Evolutionary conservation across 2,329 filamentous ascomycete species (phyloP).

Genomic region (Chaetomiaceae sp.): DNA sequence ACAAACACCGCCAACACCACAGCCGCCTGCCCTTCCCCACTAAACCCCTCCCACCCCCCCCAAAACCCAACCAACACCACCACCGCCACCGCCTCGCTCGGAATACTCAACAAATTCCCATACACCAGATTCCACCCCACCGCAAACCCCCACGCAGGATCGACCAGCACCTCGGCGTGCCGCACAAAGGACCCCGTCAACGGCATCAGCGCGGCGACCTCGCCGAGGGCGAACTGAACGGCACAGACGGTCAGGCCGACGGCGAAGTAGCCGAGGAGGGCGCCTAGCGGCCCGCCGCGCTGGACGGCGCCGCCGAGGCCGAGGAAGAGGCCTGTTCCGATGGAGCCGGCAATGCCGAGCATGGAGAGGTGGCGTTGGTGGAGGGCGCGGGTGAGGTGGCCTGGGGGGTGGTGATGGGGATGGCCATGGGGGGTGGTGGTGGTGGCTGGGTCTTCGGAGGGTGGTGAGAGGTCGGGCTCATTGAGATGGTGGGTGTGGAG

Average conservation of each 20-base stretch:
- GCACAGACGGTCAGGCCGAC: constrained; percentile 52
- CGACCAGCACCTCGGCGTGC: constrained; percentile 57
- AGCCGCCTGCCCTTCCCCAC: constrained; percentile 32
- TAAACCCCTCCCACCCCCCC: constrained; percentile 45
- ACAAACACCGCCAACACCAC: constrained; percentile 52
- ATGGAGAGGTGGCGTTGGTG: constrained; percentile 56
- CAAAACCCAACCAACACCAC: constrained; percentile 61
- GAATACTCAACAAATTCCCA: constrained; percentile 50
- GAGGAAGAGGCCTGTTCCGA: constrained; percentile 58
- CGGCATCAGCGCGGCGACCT: constrained; percentile 56
- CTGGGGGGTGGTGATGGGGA: constrained; percentile 47
- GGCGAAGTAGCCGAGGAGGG: constrained; percentile 50
- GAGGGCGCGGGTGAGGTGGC: constrained; percentile 46
- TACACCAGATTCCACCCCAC: constrained; percentile 52
- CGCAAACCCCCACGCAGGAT: constrained; percentile 55
- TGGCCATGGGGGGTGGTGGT: constrained; percentile 47
- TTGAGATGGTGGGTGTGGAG: constrained; percentile 16
- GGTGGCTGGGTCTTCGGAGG: constrained; percentile 28
- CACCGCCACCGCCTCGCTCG: constrained; percentile 59
- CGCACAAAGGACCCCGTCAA: constrained; percentile 61
- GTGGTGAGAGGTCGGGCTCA: constrained; percentile 19
- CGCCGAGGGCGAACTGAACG: constrained; percentile 57
- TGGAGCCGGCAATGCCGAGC: constrained; percentile 58
- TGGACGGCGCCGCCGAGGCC: constrained; percentile 52
- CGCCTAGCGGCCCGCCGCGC: constrained; percentile 45